These are phyloP conservation scores for Filobasidium wieringae DNA, from an alignment of 768 basidiomycete genomes.

Conservation along the genomic window DNA sequence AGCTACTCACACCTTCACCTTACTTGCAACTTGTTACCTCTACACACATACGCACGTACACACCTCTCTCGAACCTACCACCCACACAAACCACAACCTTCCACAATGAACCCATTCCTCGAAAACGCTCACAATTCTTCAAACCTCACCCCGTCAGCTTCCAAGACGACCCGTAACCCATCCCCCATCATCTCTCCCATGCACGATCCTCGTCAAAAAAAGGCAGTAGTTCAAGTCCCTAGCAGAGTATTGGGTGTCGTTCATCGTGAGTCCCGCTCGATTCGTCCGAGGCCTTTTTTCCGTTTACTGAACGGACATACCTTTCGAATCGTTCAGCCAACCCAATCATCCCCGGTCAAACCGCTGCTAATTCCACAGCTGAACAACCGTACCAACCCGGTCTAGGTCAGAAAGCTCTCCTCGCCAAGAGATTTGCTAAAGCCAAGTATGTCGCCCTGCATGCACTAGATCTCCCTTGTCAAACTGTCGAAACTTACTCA, in stretches of 20 bases:
- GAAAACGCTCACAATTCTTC: background rate
- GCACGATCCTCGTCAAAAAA: conserved; percentile 35
- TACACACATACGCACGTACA: no score
- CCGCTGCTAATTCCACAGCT: conserved; percentile 11
- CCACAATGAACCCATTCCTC: background rate
- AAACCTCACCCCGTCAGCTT: background rate
- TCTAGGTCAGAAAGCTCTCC: conserved; percentile 75
- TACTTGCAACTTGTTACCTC: no score
- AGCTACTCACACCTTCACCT: no score
- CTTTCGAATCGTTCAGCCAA: conserved; percentile 19
- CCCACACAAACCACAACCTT: conserved; percentile 13
- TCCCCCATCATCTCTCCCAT: conserved; percentile 27
- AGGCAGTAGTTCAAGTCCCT: conserved; percentile 28
- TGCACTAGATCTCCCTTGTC: background rate
- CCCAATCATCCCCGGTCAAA: conserved; percentile 32
- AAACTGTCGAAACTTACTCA: background rate
- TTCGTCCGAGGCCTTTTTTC: background rate
- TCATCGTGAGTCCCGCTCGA: conserved; percentile 31
- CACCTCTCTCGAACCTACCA: conserved; percentile 10
- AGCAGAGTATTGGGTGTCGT: conserved; percentile 28
- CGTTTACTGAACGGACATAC: background rate
- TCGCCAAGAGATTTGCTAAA: conserved; percentile 89
- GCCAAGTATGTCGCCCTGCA: conserved; percentile 51
- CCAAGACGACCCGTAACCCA: background rate
- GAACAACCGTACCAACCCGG: conserved; percentile 18